These are phyloP conservation scores for Mycena sp. DNA, from an alignment of 1,284 basidiomycete genomes.

Conservation along the genomic window DNA sequence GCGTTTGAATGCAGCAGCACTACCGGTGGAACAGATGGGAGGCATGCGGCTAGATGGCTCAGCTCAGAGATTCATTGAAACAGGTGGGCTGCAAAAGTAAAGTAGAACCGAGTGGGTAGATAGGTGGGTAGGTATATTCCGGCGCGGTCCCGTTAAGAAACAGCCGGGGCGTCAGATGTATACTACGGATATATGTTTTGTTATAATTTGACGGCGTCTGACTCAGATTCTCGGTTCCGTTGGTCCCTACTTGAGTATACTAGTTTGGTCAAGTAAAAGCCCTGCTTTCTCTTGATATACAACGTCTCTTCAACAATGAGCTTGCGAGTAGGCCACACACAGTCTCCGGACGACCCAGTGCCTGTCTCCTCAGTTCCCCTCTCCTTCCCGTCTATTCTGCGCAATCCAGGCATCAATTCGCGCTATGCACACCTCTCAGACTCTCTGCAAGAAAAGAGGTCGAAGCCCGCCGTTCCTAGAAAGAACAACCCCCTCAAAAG, in stretches of 20 bases:
- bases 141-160: too few relatives aligned
- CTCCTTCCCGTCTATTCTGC: conserved; percentile 76
- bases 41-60: conserved; percentile 35
- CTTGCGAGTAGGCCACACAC: neutral
- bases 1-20: too few relatives aligned
- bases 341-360: conserved; percentile 14
- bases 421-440: conserved; percentile 23
- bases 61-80: conserved; percentile 45
- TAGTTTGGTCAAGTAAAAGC: too few relatives aligned
- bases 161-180: too few relatives aligned
- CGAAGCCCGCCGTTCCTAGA: conserved; percentile 36
- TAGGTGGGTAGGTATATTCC: too few relatives aligned
- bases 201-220: too few relatives aligned
- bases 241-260: too few relatives aligned
- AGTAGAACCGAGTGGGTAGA: neutral
- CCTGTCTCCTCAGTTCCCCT: conserved; percentile 67
- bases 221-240: too few relatives aligned
- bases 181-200: too few relatives aligned
- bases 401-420: conserved; percentile 59
- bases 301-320: neutral
- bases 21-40: too few relatives aligned
- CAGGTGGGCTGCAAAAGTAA: conserved; percentile 36
- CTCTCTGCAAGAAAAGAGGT: conserved; percentile 12
- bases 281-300: too few relatives aligned
- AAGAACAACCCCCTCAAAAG: conserved; percentile 48